These are phyloP conservation scores for Stipa capillata DNA, from an alignment of 176 grass and related monocot species.

Conservation along the genomic window DNA sequence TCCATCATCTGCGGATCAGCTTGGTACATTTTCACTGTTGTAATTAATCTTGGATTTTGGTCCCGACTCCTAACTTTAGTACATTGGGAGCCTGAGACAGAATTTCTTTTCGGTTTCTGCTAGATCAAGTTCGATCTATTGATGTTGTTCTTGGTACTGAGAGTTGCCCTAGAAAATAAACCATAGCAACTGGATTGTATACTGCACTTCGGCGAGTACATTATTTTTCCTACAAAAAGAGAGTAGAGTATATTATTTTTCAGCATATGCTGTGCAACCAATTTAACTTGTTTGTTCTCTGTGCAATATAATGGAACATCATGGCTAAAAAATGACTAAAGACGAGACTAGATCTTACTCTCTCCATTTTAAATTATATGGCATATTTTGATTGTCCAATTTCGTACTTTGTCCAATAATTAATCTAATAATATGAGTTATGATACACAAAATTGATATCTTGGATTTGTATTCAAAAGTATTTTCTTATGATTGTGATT, in stretches of 20 bases:
- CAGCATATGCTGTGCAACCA: background rate
- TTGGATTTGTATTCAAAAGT: too few species aligned
- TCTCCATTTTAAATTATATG: too few species aligned
- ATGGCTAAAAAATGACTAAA: background rate
- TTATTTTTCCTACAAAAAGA: too few species aligned
- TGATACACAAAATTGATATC: too few species aligned
- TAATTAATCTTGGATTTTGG: conserved; percentile 1
- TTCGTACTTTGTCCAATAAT: too few species aligned
- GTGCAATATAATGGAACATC: background rate
- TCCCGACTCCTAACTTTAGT: background rate
- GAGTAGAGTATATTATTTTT: background rate
- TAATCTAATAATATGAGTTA: too few species aligned
- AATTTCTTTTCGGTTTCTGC: background rate
- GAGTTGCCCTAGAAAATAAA: background rate
- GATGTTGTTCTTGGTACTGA: background rate
- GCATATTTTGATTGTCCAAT: too few species aligned
- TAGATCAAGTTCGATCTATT: background rate
- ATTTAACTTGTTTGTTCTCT: background rate
- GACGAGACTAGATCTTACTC: background rate
- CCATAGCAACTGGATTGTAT: background rate
- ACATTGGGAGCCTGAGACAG: background rate
- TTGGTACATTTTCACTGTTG: background rate
- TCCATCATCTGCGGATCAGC: background rate
- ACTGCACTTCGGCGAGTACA: background rate
- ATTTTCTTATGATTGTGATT: too few species aligned